A percentile compares a stretch with the other conserved stretches of the same genome.
Evolutionary conservation across 192 early-diverging fungal species (phyloP).

Genomic region (Backusella australiensis): DNA sequence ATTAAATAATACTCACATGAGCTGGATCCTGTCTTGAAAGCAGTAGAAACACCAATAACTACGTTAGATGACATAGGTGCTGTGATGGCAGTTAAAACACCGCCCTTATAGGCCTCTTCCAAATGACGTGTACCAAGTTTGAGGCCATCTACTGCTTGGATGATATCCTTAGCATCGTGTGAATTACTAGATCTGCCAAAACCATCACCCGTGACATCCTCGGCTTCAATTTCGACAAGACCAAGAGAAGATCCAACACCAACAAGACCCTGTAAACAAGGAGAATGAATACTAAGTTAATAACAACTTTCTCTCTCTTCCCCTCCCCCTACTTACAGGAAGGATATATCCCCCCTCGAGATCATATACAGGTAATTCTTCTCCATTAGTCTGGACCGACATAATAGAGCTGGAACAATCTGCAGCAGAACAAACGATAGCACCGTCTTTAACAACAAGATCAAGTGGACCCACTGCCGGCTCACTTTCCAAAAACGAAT

Average conservation of each 20-base stretch:
- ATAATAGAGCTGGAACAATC: conserved; percentile 20
- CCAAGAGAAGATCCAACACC: conserved; percentile 61
- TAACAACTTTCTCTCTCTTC: not conserved
- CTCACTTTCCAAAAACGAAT: not conserved
- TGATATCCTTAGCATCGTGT: conserved; percentile 12
- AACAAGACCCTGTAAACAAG: conserved; percentile 45
- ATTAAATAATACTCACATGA: conserved; percentile 39
- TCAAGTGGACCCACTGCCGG: not conserved
- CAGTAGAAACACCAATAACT: conserved; percentile 58
- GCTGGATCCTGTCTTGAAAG: conserved; percentile 63
- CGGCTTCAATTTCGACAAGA: conserved; percentile 61
- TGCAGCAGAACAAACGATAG: conserved; percentile 48
- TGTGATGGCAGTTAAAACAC: conserved; percentile 59
- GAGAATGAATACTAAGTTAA: not conserved
- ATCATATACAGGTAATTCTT: conserved; percentile 42
- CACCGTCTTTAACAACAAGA: conserved; percentile 43
- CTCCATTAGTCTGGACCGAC: not conserved
- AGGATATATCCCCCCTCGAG: conserved; percentile 57
- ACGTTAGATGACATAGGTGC: conserved; percentile 49
- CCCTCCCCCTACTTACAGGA: conserved; percentile 38
- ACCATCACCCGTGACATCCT: conserved; percentile 62
- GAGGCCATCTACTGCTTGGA: conserved; percentile 61
- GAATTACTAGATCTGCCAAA: conserved; percentile 17
- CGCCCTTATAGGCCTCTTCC: conserved; percentile 57
- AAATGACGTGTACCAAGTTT: conserved; percentile 59